These are phyloP conservation scores for Papilionanthe hybrid DNA, from an alignment of 116 monocot species.

Conservation along the genomic window DNA sequence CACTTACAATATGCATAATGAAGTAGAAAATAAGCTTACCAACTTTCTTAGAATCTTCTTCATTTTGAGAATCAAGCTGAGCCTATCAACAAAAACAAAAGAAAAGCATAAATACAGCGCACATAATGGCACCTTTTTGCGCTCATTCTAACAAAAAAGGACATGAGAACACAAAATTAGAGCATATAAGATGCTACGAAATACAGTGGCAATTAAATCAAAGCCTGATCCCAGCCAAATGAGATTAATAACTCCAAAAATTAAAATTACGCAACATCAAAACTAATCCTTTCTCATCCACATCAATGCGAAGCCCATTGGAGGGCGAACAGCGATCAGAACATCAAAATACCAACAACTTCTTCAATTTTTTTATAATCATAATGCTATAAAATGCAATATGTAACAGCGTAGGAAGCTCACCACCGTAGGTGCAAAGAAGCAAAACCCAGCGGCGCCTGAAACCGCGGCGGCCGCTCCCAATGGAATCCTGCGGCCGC, in stretches of 20 bases:
- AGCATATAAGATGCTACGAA: not conserved
- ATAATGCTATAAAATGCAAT: not conserved
- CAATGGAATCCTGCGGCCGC: constrained; percentile 36
- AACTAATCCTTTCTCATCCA: not conserved
- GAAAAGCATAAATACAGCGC: not conserved
- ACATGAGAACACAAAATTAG: not conserved
- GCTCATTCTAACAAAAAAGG: not conserved
- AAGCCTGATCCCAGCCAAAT: not conserved
- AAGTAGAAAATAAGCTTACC: constrained; percentile 37
- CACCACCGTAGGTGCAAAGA: constrained; percentile 37
- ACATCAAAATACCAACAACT: not conserved
- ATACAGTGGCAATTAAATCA: not conserved
- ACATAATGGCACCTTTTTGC: not conserved
- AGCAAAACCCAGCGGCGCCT: constrained; percentile 41
- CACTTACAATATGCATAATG: not conserved
- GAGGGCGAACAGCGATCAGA: not conserved
- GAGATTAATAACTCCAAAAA: not conserved
- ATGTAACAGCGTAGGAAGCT: not conserved
- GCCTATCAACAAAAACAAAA: constrained; percentile 29
- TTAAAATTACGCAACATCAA: not conserved
- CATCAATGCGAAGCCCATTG: not conserved
- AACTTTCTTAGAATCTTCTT: constrained; percentile 36
- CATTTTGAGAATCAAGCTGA: constrained; percentile 44
- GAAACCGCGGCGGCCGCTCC: constrained; percentile 45
- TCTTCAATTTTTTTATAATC: not conserved